phyloP scores from a whole-genome alignment of 2,329 filamentous ascomycete species.

The Lachnellula subtilissima region DNA sequence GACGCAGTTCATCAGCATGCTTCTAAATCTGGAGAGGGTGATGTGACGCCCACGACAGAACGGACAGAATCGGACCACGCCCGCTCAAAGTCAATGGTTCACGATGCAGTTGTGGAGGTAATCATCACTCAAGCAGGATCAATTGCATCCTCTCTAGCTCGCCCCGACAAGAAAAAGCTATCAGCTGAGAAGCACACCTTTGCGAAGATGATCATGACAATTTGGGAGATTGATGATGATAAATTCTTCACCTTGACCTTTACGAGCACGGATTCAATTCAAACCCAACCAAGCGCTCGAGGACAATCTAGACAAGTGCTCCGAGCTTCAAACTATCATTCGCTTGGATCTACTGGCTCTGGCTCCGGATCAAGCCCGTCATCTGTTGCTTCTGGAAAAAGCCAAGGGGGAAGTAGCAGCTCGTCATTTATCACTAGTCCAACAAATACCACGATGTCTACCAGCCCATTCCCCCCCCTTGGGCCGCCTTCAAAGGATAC shows the following conservation, averaged over 20 bases:
- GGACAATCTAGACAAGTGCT: constrained; percentile 17
- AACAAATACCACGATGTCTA: constrained; percentile 46
- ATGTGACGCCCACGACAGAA: constrained; percentile 35
- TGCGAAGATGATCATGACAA: constrained; percentile 71
- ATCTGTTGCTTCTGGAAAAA: constrained; percentile 23
- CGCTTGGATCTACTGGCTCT: constrained; percentile 6
- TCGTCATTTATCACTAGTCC: constrained; percentile 46
- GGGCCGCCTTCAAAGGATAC: constrained; percentile 57
- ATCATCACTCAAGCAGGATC: constrained; percentile 46
- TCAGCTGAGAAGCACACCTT: constrained; percentile 41
- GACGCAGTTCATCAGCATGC: background rate
- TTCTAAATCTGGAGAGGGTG: constrained; percentile 18
- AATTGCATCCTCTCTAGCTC: constrained; percentile 10
- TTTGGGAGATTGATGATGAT: constrained; percentile 66
- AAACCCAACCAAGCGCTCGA: constrained; percentile 25
- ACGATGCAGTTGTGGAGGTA: constrained; percentile 64
- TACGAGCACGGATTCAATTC: constrained; percentile 50
- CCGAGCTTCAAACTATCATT: constrained; percentile 9
- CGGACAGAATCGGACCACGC: constrained; percentile 14
- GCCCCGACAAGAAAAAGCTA: background rate
- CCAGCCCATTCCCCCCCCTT: constrained; percentile 60
- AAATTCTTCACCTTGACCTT: constrained; percentile 73
- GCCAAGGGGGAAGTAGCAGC: constrained; percentile 22
- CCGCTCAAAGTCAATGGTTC: constrained; percentile 36
- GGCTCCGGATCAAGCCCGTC: constrained; percentile 24